phyloP scores from a whole-genome alignment of 371 early-diverging fungal genomes.

The Syncephalis fuscata region DNA sequence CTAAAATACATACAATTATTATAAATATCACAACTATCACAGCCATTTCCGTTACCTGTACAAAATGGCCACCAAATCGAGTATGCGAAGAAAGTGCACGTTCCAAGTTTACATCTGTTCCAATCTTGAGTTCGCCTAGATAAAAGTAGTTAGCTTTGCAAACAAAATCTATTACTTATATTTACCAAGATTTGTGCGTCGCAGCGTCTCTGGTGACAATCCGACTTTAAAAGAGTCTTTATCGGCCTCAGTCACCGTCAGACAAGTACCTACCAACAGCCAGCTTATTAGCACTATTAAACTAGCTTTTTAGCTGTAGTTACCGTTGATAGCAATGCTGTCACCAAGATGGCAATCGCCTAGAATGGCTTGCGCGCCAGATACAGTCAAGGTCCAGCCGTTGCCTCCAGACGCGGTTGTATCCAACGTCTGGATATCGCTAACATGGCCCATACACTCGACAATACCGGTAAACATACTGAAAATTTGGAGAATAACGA shows the following conservation, averaged over 20 bases:
- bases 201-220: slow-evolving; percentile 80
- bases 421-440: slow-evolving; percentile 43
- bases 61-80: slow-evolving; percentile 93
- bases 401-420: slow-evolving; percentile 59
- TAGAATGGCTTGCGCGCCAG: slow-evolving; percentile 49
- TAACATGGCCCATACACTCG: slow-evolving; percentile 71
- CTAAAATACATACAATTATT: slow-evolving; percentile 7
- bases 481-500: background rate
- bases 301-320: no score
- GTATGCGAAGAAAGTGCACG: slow-evolving; percentile 74
- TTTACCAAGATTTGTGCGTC: slow-evolving; percentile 75
- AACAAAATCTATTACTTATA: background rate
- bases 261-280: slow-evolving; percentile 55
- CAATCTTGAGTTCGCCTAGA: slow-evolving; percentile 54
- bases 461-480: slow-evolving; percentile 95
- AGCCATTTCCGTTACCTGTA: slow-evolving; percentile 34
- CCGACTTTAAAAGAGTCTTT: slow-evolving; percentile 73
- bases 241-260: slow-evolving; percentile 89
- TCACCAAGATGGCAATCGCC: slow-evolving; percentile 84
- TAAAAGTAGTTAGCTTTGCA: background rate
- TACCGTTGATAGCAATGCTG: slow-evolving; percentile 89
- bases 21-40: background rate
- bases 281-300: background rate
- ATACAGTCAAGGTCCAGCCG: slow-evolving; percentile 72
- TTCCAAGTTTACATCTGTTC: slow-evolving; percentile 79